Conservation (phyloP, 257 asterid genomes). For the Plectranthus barbatus region DNA sequence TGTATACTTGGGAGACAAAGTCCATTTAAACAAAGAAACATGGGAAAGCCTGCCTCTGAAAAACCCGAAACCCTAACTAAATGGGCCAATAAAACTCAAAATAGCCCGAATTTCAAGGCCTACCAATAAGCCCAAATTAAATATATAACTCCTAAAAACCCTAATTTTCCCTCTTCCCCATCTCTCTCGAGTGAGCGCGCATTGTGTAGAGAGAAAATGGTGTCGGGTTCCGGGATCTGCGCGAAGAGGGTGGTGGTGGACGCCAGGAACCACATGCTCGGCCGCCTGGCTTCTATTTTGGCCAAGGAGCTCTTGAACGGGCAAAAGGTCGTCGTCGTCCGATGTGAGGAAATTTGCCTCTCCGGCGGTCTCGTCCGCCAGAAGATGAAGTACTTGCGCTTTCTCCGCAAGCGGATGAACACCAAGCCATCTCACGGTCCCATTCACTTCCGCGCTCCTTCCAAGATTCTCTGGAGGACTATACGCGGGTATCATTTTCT, state of each 20-base stretch:
- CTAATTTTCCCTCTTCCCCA: neutral
- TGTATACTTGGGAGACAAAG: too few species aligned
- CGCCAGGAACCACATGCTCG: slow-evolving; percentile 48
- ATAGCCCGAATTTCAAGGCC: too few species aligned
- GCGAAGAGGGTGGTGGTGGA: slow-evolving; percentile 36
- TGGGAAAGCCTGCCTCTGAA: too few species aligned
- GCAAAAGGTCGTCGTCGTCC: slow-evolving; percentile 30
- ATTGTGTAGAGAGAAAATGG: slow-evolving; percentile 18
- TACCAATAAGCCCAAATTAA: neutral
- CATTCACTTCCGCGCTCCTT: slow-evolving; percentile 45
- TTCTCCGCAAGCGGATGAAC: slow-evolving; percentile 51
- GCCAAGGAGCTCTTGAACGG: slow-evolving; percentile 49
- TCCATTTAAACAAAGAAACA: too few species aligned
- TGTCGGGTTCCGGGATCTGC: slow-evolving; percentile 49
- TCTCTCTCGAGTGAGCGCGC: slow-evolving; percentile 11
- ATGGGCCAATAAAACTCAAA: neutral
- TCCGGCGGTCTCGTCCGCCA: slow-evolving; percentile 51
- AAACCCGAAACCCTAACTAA: too few species aligned
- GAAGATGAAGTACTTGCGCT: slow-evolving; percentile 40
- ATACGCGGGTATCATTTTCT: slow-evolving; percentile 37
- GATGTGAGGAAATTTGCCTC: slow-evolving; percentile 43
- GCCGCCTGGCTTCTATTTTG: slow-evolving; percentile 31
- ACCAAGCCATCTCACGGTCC: slow-evolving; percentile 50
- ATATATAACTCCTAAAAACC: slow-evolving; percentile 8
- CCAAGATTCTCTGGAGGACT: slow-evolving; percentile 44